Conservation (phyloP, 1,284 basidiomycete species). For the Rhodotorula glutinis region DNA sequence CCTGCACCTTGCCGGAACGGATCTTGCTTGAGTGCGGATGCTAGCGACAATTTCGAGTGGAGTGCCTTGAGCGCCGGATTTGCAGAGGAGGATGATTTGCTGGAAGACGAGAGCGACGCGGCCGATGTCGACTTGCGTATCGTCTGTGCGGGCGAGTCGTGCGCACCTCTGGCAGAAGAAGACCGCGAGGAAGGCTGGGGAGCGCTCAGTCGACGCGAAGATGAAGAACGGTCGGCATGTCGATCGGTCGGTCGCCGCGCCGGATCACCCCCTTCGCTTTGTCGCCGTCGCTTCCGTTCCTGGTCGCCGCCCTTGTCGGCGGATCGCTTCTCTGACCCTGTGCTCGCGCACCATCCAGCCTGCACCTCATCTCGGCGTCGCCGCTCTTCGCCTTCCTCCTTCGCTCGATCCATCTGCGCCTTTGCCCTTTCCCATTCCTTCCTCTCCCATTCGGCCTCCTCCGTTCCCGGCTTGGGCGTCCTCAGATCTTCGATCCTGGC, state of each 20-base stretch:
- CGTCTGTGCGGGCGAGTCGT: too few relatives aligned
- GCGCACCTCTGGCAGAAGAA: too few relatives aligned
- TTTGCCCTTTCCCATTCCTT: slow-evolving; percentile 59
- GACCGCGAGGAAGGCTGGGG: too few relatives aligned
- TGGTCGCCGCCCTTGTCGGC: too few relatives aligned
- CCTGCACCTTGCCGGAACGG: slow-evolving; percentile 5
- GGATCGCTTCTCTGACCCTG: background rate
- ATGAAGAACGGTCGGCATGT: too few relatives aligned
- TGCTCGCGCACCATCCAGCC: background rate
- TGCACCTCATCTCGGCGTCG: slow-evolving; percentile 18
- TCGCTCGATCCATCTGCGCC: slow-evolving; percentile 57
- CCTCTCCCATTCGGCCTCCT: slow-evolving; percentile 56
- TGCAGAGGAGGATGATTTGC: background rate
- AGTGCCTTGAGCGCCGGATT: slow-evolving; percentile 16
- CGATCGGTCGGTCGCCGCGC: too few relatives aligned
- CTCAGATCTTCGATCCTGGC: slow-evolving; percentile 53
- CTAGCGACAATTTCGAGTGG: slow-evolving; percentile 21
- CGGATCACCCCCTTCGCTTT: too few relatives aligned
- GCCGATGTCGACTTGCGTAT: background rate
- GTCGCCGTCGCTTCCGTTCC: too few relatives aligned
- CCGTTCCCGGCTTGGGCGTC: slow-evolving; percentile 42
- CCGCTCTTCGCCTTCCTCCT: slow-evolving; percentile 4
- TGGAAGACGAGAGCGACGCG: background rate
- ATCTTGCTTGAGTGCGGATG: slow-evolving; percentile 21
- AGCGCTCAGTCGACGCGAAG: too few relatives aligned